phyloP scores from a whole-genome alignment of 306 rosid species.

The Hippophae gyantsensis region DNA sequence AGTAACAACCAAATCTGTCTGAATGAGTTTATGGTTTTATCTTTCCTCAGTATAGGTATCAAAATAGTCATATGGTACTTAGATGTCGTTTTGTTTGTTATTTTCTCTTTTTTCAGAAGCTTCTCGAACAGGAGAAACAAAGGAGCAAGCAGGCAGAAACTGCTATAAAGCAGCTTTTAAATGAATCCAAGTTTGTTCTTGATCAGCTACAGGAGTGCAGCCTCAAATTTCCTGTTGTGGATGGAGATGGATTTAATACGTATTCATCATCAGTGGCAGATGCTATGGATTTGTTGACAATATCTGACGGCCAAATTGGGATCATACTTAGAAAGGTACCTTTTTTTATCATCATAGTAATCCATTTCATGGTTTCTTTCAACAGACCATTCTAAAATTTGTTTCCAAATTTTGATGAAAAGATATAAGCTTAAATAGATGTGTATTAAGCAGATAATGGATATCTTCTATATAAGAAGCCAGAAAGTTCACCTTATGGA shows the following conservation, averaged over 20 bases:
- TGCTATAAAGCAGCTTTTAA: conserved; percentile 37
- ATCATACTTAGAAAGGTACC: conserved; percentile 61
- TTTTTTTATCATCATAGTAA: neutral
- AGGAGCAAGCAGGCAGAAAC: conserved; percentile 43
- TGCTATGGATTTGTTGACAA: conserved; percentile 43
- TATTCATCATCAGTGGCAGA: conserved; percentile 40
- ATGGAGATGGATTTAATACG: conserved; percentile 19
- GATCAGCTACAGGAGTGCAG: conserved; percentile 59
- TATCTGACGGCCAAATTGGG: conserved; percentile 57
- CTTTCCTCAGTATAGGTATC: conserved; percentile 6
- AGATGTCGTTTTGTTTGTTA: neutral
- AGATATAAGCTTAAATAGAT: too few species aligned
- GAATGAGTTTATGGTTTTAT: too few species aligned
- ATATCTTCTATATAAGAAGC: neutral
- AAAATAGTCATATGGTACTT: conserved; percentile 9
- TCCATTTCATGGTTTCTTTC: conserved; percentile 8
- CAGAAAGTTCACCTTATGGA: neutral
- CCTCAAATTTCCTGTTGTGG: conserved; percentile 33
- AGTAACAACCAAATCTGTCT: too few species aligned
- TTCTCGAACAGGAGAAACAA: conserved; percentile 46
- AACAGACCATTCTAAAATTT: neutral
- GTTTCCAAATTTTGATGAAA: conserved; percentile 1
- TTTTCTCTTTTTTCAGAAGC: conserved; percentile 31
- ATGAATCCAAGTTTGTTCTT: conserved; percentile 52
- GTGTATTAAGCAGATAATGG: neutral